A percentile compares a stretch with the other conserved stretches of the same genome.
These are phyloP conservation scores for Cryptosporidium tyzzeri DNA, from an alignment of 169 alveolate species.

Conservation along the genomic window DNA sequence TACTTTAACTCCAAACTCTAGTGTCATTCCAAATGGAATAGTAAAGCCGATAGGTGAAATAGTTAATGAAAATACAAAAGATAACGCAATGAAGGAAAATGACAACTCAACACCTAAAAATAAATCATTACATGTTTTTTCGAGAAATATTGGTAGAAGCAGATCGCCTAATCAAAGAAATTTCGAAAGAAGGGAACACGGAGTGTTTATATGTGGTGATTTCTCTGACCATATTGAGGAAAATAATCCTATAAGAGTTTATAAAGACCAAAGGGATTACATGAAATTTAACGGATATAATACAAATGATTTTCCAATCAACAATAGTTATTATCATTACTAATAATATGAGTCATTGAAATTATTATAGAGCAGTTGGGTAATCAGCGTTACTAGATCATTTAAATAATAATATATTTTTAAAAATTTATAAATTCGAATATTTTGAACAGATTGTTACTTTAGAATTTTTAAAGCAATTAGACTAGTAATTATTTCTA, in stretches of 20 bases:
- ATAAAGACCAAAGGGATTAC: constrained; percentile 22
- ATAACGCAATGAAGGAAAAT: background rate
- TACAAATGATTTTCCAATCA: background rate
- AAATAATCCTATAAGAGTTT: background rate
- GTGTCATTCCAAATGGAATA: constrained; percentile 24
- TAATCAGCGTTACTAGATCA: background rate
- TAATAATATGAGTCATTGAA: background rate
- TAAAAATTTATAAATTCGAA: no score
- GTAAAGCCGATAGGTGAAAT: constrained; percentile 55
- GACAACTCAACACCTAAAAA: background rate
- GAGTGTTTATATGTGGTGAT: constrained; percentile 40
- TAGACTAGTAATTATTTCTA: no score
- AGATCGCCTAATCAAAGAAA: constrained; percentile 24
- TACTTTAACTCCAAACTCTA: constrained; percentile 46
- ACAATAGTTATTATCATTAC: background rate
- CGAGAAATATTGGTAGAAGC: constrained; percentile 67
- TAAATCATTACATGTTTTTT: constrained; percentile 35
- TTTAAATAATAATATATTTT: background rate
- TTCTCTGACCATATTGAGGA: background rate
- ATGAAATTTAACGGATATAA: background rate
- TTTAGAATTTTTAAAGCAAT: background rate
- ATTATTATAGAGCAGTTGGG: background rate
- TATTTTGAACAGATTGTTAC: background rate
- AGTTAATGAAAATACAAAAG: background rate
- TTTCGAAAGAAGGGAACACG: constrained; percentile 55